Base-by-base conservation (phyloP, 2,329 filamentous ascomycete species). In the Fusarium udum region DNA sequence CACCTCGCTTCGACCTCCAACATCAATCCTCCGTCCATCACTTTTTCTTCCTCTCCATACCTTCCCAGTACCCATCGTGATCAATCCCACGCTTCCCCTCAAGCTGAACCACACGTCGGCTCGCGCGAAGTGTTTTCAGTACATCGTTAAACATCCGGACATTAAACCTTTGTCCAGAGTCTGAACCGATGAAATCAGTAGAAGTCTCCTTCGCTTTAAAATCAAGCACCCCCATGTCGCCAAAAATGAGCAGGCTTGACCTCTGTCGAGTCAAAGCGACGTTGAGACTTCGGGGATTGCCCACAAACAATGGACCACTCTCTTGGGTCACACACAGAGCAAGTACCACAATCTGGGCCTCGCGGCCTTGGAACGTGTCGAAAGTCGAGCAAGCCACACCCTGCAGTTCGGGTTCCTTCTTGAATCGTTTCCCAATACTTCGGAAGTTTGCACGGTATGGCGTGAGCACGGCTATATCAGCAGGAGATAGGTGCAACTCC, bases 231-330 rank as follows among this genome's bases (percentile, higher is more conserved):
- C 11, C 7, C 4, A 60, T 14, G 13, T 65, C 48, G 0, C 62
- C 66, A 57, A 71, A 71, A 8, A 71, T 57, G 2, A 71, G 10
- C 0, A 71, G 62, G 1, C 34, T 28, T 1, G 62, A 70, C 10
- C 24, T 56, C 4, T 71, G 66, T 6, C 69, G 34, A 0, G 61
- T 71, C 7, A 70, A 5, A 1, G 66, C 56, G 0, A 71, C 61
- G 1, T 71, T 70, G 4, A 71, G 52, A 18, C 46, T 46, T 0
- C 24, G 52, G 2, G n/a, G 8, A 0, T 55, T 37, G 0, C 20
- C 52, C 0, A 51, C 42, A 12, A 62, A 56, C 5, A n/a, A 4
- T 1, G 67, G 61, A 1, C 67, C 66, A 2, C 57, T 55, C 1
- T 36, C 5, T 0, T 0, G 0, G 3, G 48, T 45, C 6, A 71